phyloP scores from a whole-genome alignment of 2,329 filamentous ascomycete species.

The Zalaria obscura region DNA sequence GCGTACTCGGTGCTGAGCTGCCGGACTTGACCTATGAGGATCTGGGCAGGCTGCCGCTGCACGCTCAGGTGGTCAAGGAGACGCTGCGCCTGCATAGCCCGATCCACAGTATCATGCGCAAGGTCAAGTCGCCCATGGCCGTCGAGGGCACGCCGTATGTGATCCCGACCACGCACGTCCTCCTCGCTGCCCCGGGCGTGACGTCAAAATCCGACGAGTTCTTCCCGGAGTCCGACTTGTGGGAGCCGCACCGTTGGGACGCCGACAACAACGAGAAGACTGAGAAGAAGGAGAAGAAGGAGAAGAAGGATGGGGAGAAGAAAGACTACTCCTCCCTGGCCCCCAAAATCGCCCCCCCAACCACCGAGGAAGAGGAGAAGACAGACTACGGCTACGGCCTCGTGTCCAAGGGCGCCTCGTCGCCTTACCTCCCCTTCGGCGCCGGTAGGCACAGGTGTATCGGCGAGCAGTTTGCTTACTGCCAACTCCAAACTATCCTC shows the following conservation, averaged over 20 bases:
- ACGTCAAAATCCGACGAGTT: slow-evolving; percentile 55
- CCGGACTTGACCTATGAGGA: slow-evolving; percentile 64
- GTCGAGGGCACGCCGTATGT: slow-evolving; percentile 72
- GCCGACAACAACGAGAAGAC: slow-evolving; percentile 36
- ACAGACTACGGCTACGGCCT: slow-evolving; percentile 90
- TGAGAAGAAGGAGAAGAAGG: slow-evolving; percentile 3
- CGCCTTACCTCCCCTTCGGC: slow-evolving; percentile 87
- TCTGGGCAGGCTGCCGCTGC: slow-evolving; percentile 64
- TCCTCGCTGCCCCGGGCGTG: slow-evolving; percentile 76
- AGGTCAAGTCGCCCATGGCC: slow-evolving; percentile 76
- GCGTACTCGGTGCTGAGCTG: slow-evolving; percentile 58
- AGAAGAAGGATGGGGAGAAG: too few species aligned
- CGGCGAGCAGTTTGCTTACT: slow-evolving; percentile 89
- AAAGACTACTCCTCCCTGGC: slow-evolving; percentile 14
- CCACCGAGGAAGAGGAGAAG: slow-evolving; percentile 47
- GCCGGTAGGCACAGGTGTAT: slow-evolving; percentile 90
- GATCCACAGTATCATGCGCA: slow-evolving; percentile 89
- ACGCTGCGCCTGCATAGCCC: slow-evolving; percentile 82
- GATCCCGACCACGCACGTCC: slow-evolving; percentile 64
- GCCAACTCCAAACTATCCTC: slow-evolving; percentile 77
- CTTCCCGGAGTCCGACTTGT: slow-evolving; percentile 70
- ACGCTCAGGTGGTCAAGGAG: slow-evolving; percentile 78
- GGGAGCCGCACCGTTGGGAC: slow-evolving; percentile 90
- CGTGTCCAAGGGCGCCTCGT: slow-evolving; percentile 78
- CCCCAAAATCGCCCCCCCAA: slow-evolving; percentile 10